Percentiles rank a stretch among this genome's conserved stretches.
These are phyloP conservation scores for Backusella luteola DNA, from an alignment of 192 early-diverging fungal species.

Conservation along the genomic window DNA sequence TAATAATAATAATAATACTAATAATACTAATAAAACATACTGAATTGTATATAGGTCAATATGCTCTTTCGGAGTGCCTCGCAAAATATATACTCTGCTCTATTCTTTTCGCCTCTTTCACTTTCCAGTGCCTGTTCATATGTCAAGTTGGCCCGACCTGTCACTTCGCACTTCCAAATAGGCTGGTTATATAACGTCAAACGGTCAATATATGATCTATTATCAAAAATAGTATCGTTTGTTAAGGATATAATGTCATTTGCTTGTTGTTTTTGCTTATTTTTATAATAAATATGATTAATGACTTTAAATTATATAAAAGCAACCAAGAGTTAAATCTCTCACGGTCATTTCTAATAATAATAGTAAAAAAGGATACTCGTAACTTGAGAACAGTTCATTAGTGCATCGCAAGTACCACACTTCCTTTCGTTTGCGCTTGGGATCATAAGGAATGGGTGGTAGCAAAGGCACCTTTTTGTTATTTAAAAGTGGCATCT, in stretches of 20 bases:
- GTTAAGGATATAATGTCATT: background rate
- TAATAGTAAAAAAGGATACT: slow-evolving; percentile 43
- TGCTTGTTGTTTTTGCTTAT: background rate
- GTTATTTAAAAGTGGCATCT: slow-evolving; percentile 26
- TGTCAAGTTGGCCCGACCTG: slow-evolving; percentile 71
- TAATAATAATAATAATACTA: background rate
- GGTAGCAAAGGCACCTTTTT: slow-evolving; percentile 16
- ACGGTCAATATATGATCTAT: slow-evolving; percentile 23
- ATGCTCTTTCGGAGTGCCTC: slow-evolving; percentile 61
- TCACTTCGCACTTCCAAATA: slow-evolving; percentile 76
- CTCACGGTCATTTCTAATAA: background rate
- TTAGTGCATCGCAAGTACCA: slow-evolving; percentile 46
- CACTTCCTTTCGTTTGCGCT: slow-evolving; percentile 23
- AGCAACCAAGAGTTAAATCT: background rate
- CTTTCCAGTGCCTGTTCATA: slow-evolving; percentile 81
- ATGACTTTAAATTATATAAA: background rate
- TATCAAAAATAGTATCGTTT: background rate
- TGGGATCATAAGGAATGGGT: slow-evolving; percentile 23
- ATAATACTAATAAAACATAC: slow-evolving; percentile 42
- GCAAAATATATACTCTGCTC: slow-evolving; percentile 65
- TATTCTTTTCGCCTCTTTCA: slow-evolving; percentile 65
- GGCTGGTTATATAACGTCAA: slow-evolving; percentile 61
- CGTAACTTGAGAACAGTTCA: slow-evolving; percentile 59
- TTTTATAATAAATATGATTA: background rate
- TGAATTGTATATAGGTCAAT: slow-evolving; percentile 70